phyloP scores from a whole-genome alignment of 768 basidiomycete genomes.

The Lyophyllum decastes region DNA sequence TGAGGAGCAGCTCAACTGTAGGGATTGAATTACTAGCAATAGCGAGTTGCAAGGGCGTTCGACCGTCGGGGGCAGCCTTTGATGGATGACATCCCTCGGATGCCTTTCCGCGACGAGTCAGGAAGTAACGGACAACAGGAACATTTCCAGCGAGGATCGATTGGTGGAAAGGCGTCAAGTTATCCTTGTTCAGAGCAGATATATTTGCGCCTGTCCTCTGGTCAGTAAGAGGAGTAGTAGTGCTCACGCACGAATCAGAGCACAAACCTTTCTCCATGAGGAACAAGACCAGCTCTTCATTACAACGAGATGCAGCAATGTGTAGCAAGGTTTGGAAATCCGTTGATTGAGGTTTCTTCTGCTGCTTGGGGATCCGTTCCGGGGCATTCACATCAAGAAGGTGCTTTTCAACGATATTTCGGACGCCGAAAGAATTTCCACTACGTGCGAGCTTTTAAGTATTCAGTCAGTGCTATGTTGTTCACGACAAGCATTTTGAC shows the following conservation, averaged over 20 bases:
- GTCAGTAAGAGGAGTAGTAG: constrained; percentile 1
- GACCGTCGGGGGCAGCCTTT: constrained; percentile 34
- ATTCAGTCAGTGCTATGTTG: not conserved
- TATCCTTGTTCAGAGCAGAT: constrained; percentile 28
- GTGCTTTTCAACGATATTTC: constrained; percentile 26
- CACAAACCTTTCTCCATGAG: constrained; percentile 35
- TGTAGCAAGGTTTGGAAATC: constrained; percentile 35
- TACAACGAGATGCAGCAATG: constrained; percentile 33
- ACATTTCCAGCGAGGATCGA: constrained; percentile 34
- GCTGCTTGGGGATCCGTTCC: constrained; percentile 23
- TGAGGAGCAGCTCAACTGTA: constrained; percentile 33
- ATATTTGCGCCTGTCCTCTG: constrained; percentile 31
- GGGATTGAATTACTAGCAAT: constrained; percentile 27
- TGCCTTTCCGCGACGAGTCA: constrained; percentile 30
- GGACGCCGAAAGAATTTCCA: constrained; percentile 27
- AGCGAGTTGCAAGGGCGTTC: constrained; percentile 37
- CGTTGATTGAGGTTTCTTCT: constrained; percentile 20
- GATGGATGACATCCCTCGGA: constrained; percentile 36
- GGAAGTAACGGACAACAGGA: constrained; percentile 31
- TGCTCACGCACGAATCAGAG: not conserved
- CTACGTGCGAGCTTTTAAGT: constrained; percentile 22
- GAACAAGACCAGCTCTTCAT: constrained; percentile 29
- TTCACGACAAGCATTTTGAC: not conserved
- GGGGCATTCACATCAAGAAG: constrained; percentile 33
- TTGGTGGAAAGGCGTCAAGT: constrained; percentile 35